Evolutionary conservation across 2,329 filamentous ascomycete genomes (phyloP), one percentile per base, ranked within the genome.

Genomic region (Ophiostoma sp.): DNA sequence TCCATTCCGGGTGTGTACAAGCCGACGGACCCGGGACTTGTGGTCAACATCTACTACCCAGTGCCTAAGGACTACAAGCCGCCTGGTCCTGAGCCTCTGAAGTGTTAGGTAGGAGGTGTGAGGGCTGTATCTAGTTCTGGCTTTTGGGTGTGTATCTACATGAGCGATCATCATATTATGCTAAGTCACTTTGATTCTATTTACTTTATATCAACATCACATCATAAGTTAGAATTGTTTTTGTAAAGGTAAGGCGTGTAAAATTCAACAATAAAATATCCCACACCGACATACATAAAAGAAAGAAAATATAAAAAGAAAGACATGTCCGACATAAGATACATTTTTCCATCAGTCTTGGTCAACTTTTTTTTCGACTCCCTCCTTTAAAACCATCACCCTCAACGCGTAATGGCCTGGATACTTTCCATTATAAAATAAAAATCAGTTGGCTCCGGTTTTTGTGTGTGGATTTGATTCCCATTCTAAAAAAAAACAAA

Each of bases 1-100:
- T 77, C 78, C 19, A 79, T 80, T 75, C 79, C 79, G 1, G 79
- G 79, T 28, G 79, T 77, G 4, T 80, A 80, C 76, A 78, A 75
- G 69, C 74, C 78, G 0, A 78, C 74, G 1, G 79, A 80, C 69
- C 79, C 79, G 1, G 79, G 79, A 5, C 73, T 78, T 17, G 70
- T 77, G 1, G 73, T 84, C 61, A 83, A 84, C 76, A 84, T 84
- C 69, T 84, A 83, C 77, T 84, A 81, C 71, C 82, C 81, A 0
- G 75, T 83, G 5, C 82, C 82, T 0, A 81, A 79, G 0, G 80
- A 80, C 52, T 83, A 84, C 75, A 81, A 77, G 36, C 73, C 73
- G 15, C 77, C 74, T 0, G 77, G 75, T 5, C 75, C 75, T 15
- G 72, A 74, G 8, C 75, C 77, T 19, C 31, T 78, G 12, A 74